These are phyloP conservation scores for Ballota nigra DNA, from an alignment of 257 asterid genomes.

Conservation along the genomic window DNA sequence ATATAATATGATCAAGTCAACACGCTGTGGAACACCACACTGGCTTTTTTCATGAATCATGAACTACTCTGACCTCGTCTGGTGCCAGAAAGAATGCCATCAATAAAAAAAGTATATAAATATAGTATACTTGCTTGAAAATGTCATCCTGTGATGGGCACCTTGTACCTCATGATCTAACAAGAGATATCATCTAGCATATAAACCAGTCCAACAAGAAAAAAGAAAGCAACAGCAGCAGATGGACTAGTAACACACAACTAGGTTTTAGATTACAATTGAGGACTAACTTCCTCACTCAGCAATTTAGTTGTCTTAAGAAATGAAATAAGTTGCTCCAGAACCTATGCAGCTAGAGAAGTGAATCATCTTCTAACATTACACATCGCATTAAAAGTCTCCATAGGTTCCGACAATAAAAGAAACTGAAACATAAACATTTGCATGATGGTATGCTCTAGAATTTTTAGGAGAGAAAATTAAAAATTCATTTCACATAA, in stretches of 20 bases:
- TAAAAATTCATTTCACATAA: constrained; percentile 11
- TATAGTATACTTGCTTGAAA: background rate
- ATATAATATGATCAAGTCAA: constrained; percentile 4
- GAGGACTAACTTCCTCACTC: background rate
- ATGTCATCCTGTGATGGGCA: background rate
- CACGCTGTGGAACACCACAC: background rate
- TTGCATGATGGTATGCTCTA: background rate
- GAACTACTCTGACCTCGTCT: background rate
- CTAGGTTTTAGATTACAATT: background rate
- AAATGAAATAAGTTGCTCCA: constrained; percentile 1
- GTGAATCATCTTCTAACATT: background rate
- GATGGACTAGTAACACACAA: background rate
- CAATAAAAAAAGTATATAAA: background rate
- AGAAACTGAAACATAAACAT: background rate
- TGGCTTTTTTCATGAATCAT: background rate
- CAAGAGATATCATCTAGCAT: constrained; percentile 7
- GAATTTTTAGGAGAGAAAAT: background rate
- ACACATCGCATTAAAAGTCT: constrained; percentile 7
- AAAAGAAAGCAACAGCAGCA: constrained; percentile 1
- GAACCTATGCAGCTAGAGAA: background rate
- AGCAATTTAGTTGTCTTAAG: background rate
- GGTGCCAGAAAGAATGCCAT: background rate
- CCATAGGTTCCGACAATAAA: constrained; percentile 1
- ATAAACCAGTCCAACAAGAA: constrained; percentile 9
- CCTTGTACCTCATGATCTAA: background rate